Evolutionary conservation across 768 basidiomycete species (phyloP), one percentile per base, ranked within the genome.

Genomic region (Erythrobasidium yunnanense): DNA sequence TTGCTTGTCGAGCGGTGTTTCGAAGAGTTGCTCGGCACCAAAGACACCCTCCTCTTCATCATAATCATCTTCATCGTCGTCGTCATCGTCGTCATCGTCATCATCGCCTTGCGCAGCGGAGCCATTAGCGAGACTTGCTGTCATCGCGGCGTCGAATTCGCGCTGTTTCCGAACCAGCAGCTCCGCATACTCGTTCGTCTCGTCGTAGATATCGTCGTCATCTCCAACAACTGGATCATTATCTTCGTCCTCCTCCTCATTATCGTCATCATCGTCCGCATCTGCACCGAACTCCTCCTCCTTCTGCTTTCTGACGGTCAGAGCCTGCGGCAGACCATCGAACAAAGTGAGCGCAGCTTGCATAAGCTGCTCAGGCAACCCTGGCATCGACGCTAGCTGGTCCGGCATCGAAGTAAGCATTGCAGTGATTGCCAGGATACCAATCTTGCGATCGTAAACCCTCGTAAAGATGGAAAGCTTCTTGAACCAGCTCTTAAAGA

Each of bases 401-500:
- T 80, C 52, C 73, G 74, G 7, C 75, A 74, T 1, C 82, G 81
- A 13, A 83, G 79, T 76, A 88, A 93, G 78, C 66, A 91, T 77
- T 49, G 84, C 83, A 68, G 85, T 87, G 65, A 92, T 75, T 8
- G 89, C 83, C 65, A 87, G 74, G 63, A 91, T 83, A 70, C 82
- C 83, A 65, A 92, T 78, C 76, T 86, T 89, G 81, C 90, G 90
- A 77, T 92, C 89, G 73, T 93, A 89, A 47, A 93, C 88, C 20
- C 89, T 83, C 13, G 88, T 87, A 34, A 90, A 80, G 54, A 77
- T 77, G 42, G 33, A 22, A 17, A 80, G 78, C 35, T 69, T 73
- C 65, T 83, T 84, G 74, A 91, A 90, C 89, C 89, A 92, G 69
- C 79, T 81, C 73, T 88, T 83, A 73, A 92, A 90, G 80, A 92